Percentiles rank a stretch among this genome's conserved stretches.
phyloP scores from a whole-genome alignment of 139 green algal genomes.

The Pseudopediastrum boryanum region DNA sequence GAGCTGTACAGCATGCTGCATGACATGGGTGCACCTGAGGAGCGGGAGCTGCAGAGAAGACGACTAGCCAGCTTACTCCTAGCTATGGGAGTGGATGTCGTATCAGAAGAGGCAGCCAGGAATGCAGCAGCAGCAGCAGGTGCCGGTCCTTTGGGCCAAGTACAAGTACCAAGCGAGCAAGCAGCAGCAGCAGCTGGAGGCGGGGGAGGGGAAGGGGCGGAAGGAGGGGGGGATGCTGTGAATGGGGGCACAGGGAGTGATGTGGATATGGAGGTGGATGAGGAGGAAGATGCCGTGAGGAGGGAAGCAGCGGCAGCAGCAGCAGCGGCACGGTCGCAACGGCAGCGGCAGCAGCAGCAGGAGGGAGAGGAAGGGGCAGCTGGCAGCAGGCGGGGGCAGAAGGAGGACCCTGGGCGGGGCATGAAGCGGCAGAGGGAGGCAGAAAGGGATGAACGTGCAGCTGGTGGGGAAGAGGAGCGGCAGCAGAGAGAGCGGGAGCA shows the following conservation, averaged over 20 bases:
- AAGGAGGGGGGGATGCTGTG: neutral
- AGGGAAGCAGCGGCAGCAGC: neutral
- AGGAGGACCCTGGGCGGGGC: neutral
- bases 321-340: neutral
- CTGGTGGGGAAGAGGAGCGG: neutral
- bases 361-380: neutral
- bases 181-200: neutral
- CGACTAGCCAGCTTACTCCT: constrained; percentile 21
- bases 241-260: neutral
- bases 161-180: no score
- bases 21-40: constrained; percentile 16
- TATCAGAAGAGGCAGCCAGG: constrained; percentile 12
- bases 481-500: neutral
- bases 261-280: constrained; percentile 37
- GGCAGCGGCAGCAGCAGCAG: neutral
- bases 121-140: constrained; percentile 15
- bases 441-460: neutral
- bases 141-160: neutral
- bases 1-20: constrained; percentile 25
- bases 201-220: neutral
- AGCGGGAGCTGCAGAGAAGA: constrained; percentile 28
- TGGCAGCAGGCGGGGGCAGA: neutral
- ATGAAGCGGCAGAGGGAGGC: neutral
- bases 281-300: neutral
- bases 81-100: constrained; percentile 24